phyloP scores from a whole-genome alignment of 345 rosid species.

The Theobroma cacao region DNA sequence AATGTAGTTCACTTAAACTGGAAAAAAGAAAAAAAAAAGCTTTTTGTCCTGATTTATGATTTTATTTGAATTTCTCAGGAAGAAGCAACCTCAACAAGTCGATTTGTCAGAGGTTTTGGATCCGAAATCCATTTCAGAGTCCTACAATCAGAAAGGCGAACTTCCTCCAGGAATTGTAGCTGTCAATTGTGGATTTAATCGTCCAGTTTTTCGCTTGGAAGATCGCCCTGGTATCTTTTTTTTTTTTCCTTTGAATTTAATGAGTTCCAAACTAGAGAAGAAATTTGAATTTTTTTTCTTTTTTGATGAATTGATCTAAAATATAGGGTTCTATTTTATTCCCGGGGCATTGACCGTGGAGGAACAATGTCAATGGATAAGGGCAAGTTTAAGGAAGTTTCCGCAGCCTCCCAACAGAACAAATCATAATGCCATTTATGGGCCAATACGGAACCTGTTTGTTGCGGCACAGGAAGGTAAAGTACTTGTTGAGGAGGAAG shows the following conservation, averaged over 20 bases:
- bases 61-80: conserved; percentile 42
- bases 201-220: conserved; percentile 57
- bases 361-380: conserved; percentile 84
- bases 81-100: conserved; percentile 66
- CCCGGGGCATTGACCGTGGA: conserved; percentile 65
- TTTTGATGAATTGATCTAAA: not conserved
- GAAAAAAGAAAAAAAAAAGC: not conserved
- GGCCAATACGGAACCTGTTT: conserved; percentile 67
- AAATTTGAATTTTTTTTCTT: not conserved
- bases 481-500: conserved; percentile 47
- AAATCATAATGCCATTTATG: conserved; percentile 79
- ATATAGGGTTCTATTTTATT: conserved; percentile 79
- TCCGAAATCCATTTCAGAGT: conserved; percentile 49
- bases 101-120: conserved; percentile 75
- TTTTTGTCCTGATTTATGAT: not conserved
- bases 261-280: not conserved
- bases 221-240: conserved; percentile 57
- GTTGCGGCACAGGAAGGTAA: conserved; percentile 51
- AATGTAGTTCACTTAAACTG: not conserved
- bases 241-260: not conserved
- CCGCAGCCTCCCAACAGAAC: conserved; percentile 93
- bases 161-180: conserved; percentile 53
- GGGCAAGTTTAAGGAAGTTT: conserved; percentile 68
- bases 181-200: conserved; percentile 27
- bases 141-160: conserved; percentile 33